These are phyloP conservation scores for Yarrowia alimentaria DNA, from an alignment of 805 yeast species.

Conservation along the genomic window DNA sequence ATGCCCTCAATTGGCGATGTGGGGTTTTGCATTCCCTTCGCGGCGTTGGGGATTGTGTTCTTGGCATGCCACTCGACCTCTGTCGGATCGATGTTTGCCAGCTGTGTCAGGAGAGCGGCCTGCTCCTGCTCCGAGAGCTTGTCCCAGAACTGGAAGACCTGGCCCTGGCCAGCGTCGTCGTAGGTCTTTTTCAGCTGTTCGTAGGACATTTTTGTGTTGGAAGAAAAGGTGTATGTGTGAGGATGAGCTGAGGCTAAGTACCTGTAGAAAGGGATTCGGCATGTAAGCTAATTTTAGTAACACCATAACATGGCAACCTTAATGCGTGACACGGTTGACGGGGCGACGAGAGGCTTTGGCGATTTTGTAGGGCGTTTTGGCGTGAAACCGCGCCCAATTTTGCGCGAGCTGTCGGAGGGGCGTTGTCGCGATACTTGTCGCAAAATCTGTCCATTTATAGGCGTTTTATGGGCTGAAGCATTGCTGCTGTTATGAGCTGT, in stretches of 20 bases:
- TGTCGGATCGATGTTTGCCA: conserved; percentile 41
- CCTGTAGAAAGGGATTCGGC: neutral
- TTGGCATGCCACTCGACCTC: conserved; percentile 38
- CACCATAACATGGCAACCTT: conserved; percentile 18
- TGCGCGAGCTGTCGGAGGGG: too few relatives aligned
- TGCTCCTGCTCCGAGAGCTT: conserved; percentile 36
- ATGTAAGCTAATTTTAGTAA: conserved; percentile 16
- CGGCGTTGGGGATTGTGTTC: conserved; percentile 31
- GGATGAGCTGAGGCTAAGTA: conserved; percentile 19
- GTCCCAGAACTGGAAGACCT: conserved; percentile 43
- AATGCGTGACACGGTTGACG: conserved; percentile 18
- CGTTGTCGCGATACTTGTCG: too few relatives aligned
- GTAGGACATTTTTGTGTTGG: conserved; percentile 22
- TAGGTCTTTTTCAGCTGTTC: conserved; percentile 30
- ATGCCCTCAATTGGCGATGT: conserved; percentile 30
- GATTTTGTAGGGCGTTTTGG: too few relatives aligned
- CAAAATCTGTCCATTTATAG: too few relatives aligned
- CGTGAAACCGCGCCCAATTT: too few relatives aligned
- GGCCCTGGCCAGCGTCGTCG: conserved; percentile 43
- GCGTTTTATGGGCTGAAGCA: too few relatives aligned
- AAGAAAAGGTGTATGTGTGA: neutral
- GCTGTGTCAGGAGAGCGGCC: conserved; percentile 38
- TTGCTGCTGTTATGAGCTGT: too few relatives aligned
- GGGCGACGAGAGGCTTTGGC: too few relatives aligned
- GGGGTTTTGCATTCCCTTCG: conserved; percentile 19